Conservation (phyloP, 2,329 filamentous ascomycete genomes). For the Aspergillus quadricinctus region DNA sequence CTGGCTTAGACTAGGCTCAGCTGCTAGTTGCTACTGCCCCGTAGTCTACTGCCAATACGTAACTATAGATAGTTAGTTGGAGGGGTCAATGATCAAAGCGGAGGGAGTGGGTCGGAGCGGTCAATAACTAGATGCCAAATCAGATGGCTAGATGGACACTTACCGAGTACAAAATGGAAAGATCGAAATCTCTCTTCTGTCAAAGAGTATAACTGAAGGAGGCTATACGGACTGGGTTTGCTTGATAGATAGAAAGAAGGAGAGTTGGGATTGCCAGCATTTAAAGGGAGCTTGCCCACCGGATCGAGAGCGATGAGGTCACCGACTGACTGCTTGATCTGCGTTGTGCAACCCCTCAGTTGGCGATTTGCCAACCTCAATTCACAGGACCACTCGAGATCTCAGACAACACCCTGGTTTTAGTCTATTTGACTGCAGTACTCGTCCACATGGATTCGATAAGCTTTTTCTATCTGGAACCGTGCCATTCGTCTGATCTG, state of each 20-base stretch:
- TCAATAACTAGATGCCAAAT: background rate
- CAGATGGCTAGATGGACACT: background rate
- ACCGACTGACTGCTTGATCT: background rate
- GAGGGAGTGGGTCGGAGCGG: background rate
- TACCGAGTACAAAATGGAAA: background rate
- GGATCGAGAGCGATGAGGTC: slow-evolving; percentile 5
- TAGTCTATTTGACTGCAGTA: background rate
- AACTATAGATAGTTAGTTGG: background rate
- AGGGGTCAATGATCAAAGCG: background rate
- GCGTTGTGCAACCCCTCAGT: slow-evolving; percentile 1
- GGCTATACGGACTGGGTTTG: background rate
- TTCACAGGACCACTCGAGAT: too few species aligned
- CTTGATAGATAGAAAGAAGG: background rate
- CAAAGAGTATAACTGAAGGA: background rate
- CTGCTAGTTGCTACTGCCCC: background rate
- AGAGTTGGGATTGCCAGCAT: background rate
- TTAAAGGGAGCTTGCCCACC: background rate
- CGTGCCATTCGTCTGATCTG: too few species aligned
- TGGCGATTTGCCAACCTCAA: background rate
- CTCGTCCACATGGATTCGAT: background rate
- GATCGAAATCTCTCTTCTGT: background rate
- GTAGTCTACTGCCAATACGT: background rate
- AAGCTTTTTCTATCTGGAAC: too few species aligned
- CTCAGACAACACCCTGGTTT: background rate
- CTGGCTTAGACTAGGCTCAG: slow-evolving; percentile 2